phyloP scores from a whole-genome alignment of 176 grass and related monocot species.

The Oryza officinalis region DNA sequence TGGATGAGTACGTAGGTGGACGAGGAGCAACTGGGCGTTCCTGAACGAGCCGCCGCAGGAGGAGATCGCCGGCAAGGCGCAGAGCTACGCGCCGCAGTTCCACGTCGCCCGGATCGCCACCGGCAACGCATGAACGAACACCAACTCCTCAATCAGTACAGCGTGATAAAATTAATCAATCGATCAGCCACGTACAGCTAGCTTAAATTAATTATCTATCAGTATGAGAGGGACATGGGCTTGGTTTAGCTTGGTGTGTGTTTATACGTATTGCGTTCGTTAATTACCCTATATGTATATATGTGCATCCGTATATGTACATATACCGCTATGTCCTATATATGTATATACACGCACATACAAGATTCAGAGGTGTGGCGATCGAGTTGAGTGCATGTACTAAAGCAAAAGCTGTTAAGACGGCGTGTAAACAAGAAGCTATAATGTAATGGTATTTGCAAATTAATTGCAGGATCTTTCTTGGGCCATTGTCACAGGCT shows the following conservation, averaged over 20 bases:
- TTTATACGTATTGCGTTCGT: no score
- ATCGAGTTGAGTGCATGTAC: neutral
- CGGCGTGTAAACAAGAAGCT: neutral
- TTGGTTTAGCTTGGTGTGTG: no score
- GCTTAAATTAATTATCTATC: no score
- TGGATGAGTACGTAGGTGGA: slow-evolving; percentile 56
- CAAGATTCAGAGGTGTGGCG: neutral
- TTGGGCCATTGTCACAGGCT: no score
- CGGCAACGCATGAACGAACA: slow-evolving; percentile 34
- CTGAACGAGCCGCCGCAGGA: slow-evolving; percentile 86
- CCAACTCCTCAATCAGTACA: neutral
- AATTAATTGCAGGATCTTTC: neutral
- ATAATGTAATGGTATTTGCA: neutral
- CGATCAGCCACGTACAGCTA: no score
- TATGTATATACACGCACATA: neutral
- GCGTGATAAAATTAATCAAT: no score
- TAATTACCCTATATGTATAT: neutral
- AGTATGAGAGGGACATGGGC: no score
- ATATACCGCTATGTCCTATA: neutral
- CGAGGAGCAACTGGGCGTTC: slow-evolving; percentile 83
- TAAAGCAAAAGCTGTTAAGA: neutral
- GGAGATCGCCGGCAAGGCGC: slow-evolving; percentile 30
- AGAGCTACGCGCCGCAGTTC: slow-evolving; percentile 75
- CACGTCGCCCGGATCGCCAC: slow-evolving; percentile 54
- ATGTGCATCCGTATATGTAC: neutral